Evolutionary conservation across 2,329 filamentous ascomycete genomes (phyloP), one percentile per base, ranked within the genome.

Genomic region (Fusarium sp.): DNA sequence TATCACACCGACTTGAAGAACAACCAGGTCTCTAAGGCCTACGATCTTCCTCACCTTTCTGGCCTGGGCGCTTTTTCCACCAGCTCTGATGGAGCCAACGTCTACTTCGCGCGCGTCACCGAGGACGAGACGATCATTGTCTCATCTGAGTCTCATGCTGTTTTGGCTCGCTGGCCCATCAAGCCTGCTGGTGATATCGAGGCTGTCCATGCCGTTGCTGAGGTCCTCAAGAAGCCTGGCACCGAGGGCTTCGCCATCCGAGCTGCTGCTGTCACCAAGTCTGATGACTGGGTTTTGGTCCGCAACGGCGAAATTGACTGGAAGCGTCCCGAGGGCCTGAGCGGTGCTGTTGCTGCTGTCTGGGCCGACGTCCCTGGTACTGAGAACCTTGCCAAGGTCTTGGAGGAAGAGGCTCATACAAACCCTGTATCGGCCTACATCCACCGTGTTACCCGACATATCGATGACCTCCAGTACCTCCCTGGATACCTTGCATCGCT

Each of bases 41-140:
- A 97, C 76, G 88, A 90, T 27, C 83, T 98, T 14, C 92, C 94
- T 1, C 87, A 88, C 52, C 78, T 94, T 20, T 79, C 86, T 23
- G 92, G 91, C 1, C 83, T 82, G 40, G 94, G 93, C 23, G 88
- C 91, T 1, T 93, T 97, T 75, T 91, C 94, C 0, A 90, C 88
- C 1, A 96, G 91, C 79, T 92, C 89, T 3, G 86, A 88, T 40
- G 91, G 90, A 61, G 89, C 91, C 20, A 94, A 96, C 73, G 90
- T 97, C 9, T 97, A 93, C 81, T 97, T 98, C 77, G 94, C 92
- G 3, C 89, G 94, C 61, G 84, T 96, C 63, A 94, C 92, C 0
- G 83, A 89, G 33, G 88, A 91, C 10, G 92, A 97, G 74, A 84
- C 93, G 4, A 83, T 86, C 30, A 83, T 97, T 25, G 85, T 92